A percentile compares a stretch with the other conserved stretches of the same genome.
Conservation (phyloP, 2,329 filamentous ascomycete species). For the Alternaria tenuissima region DNA sequence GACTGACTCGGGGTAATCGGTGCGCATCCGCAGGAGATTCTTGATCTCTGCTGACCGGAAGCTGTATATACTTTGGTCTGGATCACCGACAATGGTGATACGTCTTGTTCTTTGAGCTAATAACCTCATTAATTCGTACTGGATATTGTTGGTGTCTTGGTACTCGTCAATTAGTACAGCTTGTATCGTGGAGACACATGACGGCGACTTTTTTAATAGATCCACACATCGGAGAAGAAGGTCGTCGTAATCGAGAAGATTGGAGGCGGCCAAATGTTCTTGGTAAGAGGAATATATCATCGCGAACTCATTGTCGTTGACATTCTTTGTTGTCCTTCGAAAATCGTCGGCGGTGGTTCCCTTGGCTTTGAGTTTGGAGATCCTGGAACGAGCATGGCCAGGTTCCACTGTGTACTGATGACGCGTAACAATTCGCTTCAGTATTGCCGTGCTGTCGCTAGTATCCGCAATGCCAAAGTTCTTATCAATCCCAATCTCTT, state of each 20-base stretch:
- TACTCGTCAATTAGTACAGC: conserved; percentile 96
- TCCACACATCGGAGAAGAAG: conserved; percentile 84
- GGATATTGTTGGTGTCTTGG: conserved; percentile 93
- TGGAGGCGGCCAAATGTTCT: conserved; percentile 74
- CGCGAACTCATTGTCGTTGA: conserved; percentile 71
- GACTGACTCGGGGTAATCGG: conserved; percentile 78
- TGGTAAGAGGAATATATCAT: conserved; percentile 79
- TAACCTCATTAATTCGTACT: conserved; percentile 92
- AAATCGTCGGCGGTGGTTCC: conserved; percentile 59
- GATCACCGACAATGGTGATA: conserved; percentile 96
- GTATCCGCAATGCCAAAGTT: conserved; percentile 93
- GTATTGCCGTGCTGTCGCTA: conserved; percentile 78
- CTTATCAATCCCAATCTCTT: conserved; percentile 79
- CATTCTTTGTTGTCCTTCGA: conserved; percentile 51
- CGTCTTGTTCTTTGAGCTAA: conserved; percentile 75
- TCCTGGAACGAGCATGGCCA: conserved; percentile 74
- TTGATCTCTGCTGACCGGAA: conserved; percentile 93
- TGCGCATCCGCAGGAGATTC: conserved; percentile 81
- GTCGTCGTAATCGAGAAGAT: conserved; percentile 94
- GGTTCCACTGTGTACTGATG: conserved; percentile 73
- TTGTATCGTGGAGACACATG: conserved; percentile 88
- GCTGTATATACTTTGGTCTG: conserved; percentile 97
- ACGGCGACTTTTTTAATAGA: conserved; percentile 74
- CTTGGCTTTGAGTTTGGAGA: conserved; percentile 70
- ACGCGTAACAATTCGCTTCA: conserved; percentile 84